Evolutionary conservation across 1,284 basidiomycete species (phyloP).

Genomic region (Apiotrichum mycotoxinovorans): DNA sequence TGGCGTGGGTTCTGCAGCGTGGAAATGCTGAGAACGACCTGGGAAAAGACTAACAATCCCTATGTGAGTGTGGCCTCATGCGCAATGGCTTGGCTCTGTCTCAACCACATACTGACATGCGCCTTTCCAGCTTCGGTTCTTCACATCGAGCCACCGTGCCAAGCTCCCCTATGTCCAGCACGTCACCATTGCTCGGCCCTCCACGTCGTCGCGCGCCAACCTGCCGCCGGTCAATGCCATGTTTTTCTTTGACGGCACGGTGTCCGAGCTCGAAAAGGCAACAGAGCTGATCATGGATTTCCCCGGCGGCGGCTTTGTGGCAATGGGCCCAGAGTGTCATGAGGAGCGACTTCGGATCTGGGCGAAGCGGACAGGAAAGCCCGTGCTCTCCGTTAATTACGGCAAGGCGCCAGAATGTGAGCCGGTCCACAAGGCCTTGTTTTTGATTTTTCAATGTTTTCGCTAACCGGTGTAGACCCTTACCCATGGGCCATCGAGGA

Average conservation of each 20-base stretch:
- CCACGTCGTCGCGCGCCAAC: constrained; percentile 67
- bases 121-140: constrained; percentile 64
- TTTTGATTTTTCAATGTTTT: too few species aligned
- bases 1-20: constrained; percentile 90
- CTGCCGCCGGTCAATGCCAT: constrained; percentile 69
- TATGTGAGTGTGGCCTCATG: constrained; percentile 57
- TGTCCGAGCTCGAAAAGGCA: constrained; percentile 62
- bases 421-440: constrained; percentile 30
- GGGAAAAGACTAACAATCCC: constrained; percentile 95
- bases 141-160: constrained; percentile 60
- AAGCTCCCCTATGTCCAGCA: constrained; percentile 66
- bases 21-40: constrained; percentile 89
- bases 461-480: constrained; percentile 60
- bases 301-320: constrained; percentile 93
- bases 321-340: constrained; percentile 91
- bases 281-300: constrained; percentile 85
- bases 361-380: constrained; percentile 73
- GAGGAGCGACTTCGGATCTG: constrained; percentile 88
- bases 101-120: neutral
- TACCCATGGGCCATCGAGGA: constrained; percentile 95
- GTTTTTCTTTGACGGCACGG: constrained; percentile 76
- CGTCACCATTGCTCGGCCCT: constrained; percentile 75
- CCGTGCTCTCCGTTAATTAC: constrained; percentile 85
- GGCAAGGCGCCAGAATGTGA: constrained; percentile 93
- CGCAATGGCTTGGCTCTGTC: neutral